Evolutionary conservation across 1,284 basidiomycete genomes (phyloP).

Genomic region (Ceratobasidium sp.): DNA sequence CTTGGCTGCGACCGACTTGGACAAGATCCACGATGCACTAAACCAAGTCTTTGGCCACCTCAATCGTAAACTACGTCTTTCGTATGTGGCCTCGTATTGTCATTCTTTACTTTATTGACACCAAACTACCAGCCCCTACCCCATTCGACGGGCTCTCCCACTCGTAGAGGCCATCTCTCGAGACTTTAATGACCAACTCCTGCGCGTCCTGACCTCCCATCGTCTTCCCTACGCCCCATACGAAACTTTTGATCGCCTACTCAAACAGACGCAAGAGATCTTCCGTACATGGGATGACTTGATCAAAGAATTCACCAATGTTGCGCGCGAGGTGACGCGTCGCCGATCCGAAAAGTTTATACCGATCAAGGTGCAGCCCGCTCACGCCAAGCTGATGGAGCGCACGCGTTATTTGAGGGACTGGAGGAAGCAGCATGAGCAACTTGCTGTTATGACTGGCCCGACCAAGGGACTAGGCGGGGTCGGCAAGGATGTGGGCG

Average conservation of each 20-base stretch:
- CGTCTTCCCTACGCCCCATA: slow-evolving; percentile 94
- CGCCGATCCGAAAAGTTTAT: slow-evolving; percentile 95
- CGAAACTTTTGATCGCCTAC: slow-evolving; percentile 87
- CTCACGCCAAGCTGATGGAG: slow-evolving; percentile 91
- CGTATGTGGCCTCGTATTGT: slow-evolving; percentile 50
- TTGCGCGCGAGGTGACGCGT: slow-evolving; percentile 92
- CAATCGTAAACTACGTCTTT: slow-evolving; percentile 93
- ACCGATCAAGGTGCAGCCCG: slow-evolving; percentile 93
- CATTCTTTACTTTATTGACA: background rate
- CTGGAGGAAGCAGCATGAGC: slow-evolving; percentile 97
- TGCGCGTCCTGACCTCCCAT: slow-evolving; percentile 89
- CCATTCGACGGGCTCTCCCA: slow-evolving; percentile 91
- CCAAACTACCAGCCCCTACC: slow-evolving; percentile 69
- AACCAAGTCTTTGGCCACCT: slow-evolving; percentile 90
- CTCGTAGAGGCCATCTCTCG: slow-evolving; percentile 97
- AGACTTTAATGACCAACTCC: slow-evolving; percentile 94
- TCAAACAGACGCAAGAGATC: slow-evolving; percentile 78
- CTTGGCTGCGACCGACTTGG: slow-evolving; percentile 92
- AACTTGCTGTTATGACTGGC: slow-evolving; percentile 95
- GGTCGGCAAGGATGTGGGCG: slow-evolving; percentile 74
- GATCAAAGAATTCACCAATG: slow-evolving; percentile 98
- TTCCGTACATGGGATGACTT: slow-evolving; percentile 97
- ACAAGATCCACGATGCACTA: slow-evolving; percentile 91
- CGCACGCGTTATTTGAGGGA: slow-evolving; percentile 86
- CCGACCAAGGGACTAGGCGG: slow-evolving; percentile 86